Conservation (phyloP, 345 rosid genomes). For the Nasturtium officinale region DNA sequence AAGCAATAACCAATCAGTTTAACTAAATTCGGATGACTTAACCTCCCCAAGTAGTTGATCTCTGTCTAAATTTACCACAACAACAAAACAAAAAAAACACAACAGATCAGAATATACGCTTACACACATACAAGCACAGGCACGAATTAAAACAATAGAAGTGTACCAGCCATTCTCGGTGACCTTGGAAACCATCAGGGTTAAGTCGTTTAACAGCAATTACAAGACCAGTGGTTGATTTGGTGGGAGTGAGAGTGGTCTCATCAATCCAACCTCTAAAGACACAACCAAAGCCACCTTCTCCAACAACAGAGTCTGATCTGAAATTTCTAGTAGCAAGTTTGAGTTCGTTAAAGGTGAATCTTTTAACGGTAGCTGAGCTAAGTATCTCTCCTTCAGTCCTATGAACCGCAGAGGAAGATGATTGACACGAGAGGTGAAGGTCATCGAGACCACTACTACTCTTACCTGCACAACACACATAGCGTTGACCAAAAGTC, state of each 20-base stretch:
- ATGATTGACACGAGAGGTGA: conserved; percentile 50
- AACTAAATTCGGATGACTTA: conserved; percentile 83
- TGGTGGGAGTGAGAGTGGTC: conserved; percentile 64
- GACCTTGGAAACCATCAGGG: conserved; percentile 89
- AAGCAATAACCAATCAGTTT: conserved; percentile 86
- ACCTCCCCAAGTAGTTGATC: conserved; percentile 82
- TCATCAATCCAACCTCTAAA: conserved; percentile 95
- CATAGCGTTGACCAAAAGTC: conserved; percentile 36
- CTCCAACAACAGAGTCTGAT: conserved; percentile 92
- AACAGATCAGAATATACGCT: conserved; percentile 8
- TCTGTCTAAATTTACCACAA: conserved; percentile 60
- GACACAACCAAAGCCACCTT: conserved; percentile 95
- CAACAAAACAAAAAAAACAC: conserved; percentile 2
- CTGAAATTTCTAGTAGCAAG: conserved; percentile 89
- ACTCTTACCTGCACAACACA: conserved; percentile 42
- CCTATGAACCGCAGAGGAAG: conserved; percentile 51
- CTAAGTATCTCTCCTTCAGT: conserved; percentile 82
- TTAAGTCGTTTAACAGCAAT: conserved; percentile 94
- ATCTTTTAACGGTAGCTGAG: conserved; percentile 68
- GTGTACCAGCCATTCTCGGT: conserved; percentile 90
- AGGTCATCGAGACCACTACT: conserved; percentile 49
- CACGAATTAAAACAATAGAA: background rate
- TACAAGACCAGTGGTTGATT: conserved; percentile 76
- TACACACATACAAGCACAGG: background rate
- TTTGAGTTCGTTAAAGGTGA: conserved; percentile 68